Conservation (phyloP, 768 basidiomycete species). For the Leccinum fibrillosum region DNA sequence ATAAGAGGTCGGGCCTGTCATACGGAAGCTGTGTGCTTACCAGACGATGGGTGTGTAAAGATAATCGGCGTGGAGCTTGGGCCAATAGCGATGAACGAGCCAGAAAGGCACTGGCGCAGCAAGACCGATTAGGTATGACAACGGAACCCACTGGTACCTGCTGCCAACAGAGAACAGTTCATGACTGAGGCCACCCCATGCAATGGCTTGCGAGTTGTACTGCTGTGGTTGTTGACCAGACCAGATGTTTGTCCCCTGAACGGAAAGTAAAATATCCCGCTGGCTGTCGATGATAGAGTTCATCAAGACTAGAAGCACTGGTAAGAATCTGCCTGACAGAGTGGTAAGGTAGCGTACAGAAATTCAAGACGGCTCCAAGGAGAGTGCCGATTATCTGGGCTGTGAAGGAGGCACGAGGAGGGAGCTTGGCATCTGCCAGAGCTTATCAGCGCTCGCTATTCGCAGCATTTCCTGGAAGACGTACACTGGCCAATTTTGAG, state of each 20-base stretch:
- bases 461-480: not conserved
- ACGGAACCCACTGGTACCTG: conserved; percentile 40
- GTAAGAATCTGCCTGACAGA: not conserved
- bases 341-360: conserved; percentile 27
- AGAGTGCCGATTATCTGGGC: conserved; percentile 57
- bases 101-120: conserved; percentile 40
- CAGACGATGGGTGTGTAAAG: conserved; percentile 31
- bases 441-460: conserved; percentile 35
- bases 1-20: not conserved
- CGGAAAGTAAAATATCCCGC: conserved; percentile 47
- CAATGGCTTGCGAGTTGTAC: conserved; percentile 34
- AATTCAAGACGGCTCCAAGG: conserved; percentile 48
- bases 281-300: conserved; percentile 54
- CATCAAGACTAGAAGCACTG: conserved; percentile 48
- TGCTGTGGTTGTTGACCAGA: conserved; percentile 30
- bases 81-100: conserved; percentile 35
- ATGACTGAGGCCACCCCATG: conserved; percentile 38
- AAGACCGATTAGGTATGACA: conserved; percentile 34
- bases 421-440: conserved; percentile 45
- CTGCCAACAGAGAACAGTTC: conserved; percentile 31
- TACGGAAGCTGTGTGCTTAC: conserved; percentile 11
- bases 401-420: conserved; percentile 60
- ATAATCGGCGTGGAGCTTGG: conserved; percentile 26
- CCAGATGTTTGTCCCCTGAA: conserved; percentile 47
- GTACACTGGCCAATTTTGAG: conserved; percentile 42